Percentiles rank a stretch among this genome's conserved stretches.
Evolutionary conservation across 1,139 yeast genomes (phyloP).

Genomic region (Debaryomyces sp.): DNA sequence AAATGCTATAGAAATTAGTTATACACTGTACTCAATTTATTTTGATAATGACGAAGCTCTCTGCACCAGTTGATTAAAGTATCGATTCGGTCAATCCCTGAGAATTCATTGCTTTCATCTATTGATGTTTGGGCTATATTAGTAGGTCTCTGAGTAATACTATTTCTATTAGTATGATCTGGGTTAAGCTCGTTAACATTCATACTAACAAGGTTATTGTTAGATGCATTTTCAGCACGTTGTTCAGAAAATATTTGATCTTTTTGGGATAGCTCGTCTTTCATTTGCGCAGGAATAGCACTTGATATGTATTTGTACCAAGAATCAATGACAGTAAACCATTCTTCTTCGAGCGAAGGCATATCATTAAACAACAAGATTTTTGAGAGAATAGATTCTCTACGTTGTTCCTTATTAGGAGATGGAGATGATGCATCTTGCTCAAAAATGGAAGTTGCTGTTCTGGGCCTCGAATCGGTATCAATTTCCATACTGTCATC

Average conservation of each 20-base stretch:
- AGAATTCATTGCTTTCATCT: slow-evolving; percentile 3
- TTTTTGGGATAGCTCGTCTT: slow-evolving; percentile 37
- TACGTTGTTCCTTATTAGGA: slow-evolving; percentile 6
- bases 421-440: slow-evolving; percentile 3
- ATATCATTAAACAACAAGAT: slow-evolving; percentile 24
- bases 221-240: slow-evolving; percentile 24
- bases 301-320: slow-evolving; percentile 34
- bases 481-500: slow-evolving; percentile 20
- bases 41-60: slow-evolving; percentile 7
- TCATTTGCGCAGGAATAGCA: slow-evolving; percentile 33
- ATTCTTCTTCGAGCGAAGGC: slow-evolving; percentile 19
- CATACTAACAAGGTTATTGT: background rate
- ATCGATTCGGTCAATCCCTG: slow-evolving; percentile 1
- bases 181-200: background rate
- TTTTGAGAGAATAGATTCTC: slow-evolving; percentile 8
- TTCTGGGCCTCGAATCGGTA: slow-evolving; percentile 9
- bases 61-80: slow-evolving; percentile 9
- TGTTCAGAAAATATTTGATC: slow-evolving; percentile 43
- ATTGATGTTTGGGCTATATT: background rate
- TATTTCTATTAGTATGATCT: background rate
- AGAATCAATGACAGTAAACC: slow-evolving; percentile 23
- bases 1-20: background rate
- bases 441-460: slow-evolving; percentile 9
- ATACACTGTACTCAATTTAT: slow-evolving; percentile 2
- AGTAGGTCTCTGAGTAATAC: background rate